A percentile compares a stretch with the other conserved stretches of the same genome.
phyloP scores from a whole-genome alignment of 176 grass and related monocot species.

The Otatea glauca region DNA sequence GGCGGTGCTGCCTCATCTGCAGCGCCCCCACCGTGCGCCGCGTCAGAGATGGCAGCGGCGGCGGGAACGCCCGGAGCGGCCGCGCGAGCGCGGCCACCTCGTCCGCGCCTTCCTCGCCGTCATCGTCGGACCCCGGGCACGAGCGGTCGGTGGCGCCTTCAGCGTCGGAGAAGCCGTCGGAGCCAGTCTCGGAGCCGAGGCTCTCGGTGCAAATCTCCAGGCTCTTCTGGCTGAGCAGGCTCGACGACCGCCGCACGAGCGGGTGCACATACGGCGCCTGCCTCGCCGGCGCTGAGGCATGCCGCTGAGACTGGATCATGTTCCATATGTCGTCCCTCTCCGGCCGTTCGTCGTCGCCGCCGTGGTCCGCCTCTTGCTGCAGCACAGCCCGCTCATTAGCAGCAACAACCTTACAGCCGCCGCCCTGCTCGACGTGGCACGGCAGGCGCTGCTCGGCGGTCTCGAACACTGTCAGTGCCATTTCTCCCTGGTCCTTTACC shows the following conservation, averaged over 20 bases:
- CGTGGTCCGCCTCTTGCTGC: conserved; percentile 47
- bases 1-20: conserved; percentile 76
- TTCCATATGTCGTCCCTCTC: conserved; percentile 73
- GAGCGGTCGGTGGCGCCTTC: conserved; percentile 48
- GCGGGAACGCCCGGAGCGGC: conserved; percentile 62
- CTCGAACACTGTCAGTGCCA: conserved; percentile 57
- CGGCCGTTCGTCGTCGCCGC: conserved; percentile 26
- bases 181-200: conserved; percentile 94
- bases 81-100: conserved; percentile 37
- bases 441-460: conserved; percentile 49
- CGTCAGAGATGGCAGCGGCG: conserved; percentile 71
- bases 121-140: conserved; percentile 37
- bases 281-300: not conserved
- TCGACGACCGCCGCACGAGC: conserved; percentile 70
- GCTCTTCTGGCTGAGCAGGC: conserved; percentile 84
- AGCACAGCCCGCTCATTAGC: conserved; percentile 32
- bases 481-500: not conserved
- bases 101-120: conserved; percentile 1
- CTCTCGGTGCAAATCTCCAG: conserved; percentile 97
- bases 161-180: conserved; percentile 63
- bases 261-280: conserved; percentile 77
- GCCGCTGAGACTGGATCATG: conserved; percentile 68
- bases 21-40: conserved; percentile 66
- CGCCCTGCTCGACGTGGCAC: conserved; percentile 37
- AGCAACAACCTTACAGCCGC: not conserved